Evolutionary conservation across 2,329 filamentous ascomycete species (phyloP), one percentile per base, ranked within the genome.

Genomic region (Zymoseptoria crescenta): DNA sequence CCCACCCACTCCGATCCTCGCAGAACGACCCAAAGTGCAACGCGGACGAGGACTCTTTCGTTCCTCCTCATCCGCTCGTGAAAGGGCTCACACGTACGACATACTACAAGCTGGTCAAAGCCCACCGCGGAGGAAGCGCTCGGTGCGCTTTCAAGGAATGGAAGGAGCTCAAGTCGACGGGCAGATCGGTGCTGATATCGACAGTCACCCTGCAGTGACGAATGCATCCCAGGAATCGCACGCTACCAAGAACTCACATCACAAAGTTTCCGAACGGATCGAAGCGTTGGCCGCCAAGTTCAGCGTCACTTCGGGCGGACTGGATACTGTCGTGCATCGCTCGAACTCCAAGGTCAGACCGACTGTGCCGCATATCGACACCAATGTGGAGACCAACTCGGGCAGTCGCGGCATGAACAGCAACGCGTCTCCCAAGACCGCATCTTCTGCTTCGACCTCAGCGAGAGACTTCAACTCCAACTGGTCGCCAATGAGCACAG

Each of bases 401-500:
- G 51, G 55, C 48, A 55, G 35, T 49, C 54, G 49, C 10, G 55
- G 58, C 16, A 51, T 52, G n/a, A 60, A 63, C 30, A 45, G 63
- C 49, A 54, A 45, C 4, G 55, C 58, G 28, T 61, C 59, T 29
- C 62, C 63, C 13, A 63, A 63, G 13, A 65, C 60, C 16, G 48
- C 52, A 6, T 62, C 63, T 16, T 66, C 68, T 20, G 50, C 58
- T 13, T 53, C 58, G 9, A 55, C 60, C 8, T 56, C 61, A 30
- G 55, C 56, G 9, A 53, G 58, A 19, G 60, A 58, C 29, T 52
- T 52, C 20, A 60, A 63, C 54, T 57, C 58, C 10, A 59, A 49
- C 7, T 68, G 65, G 67, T 72, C 70, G 10, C 69, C 68, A n/a
- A 57, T 59, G 29, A 70, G 69, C 56, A 65, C 64, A 48, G 62